A percentile compares a stretch with the other conserved stretches of the same genome.
Evolutionary conservation across 139 green algal genomes (phyloP).

Genomic region (Closterium sp.): DNA sequence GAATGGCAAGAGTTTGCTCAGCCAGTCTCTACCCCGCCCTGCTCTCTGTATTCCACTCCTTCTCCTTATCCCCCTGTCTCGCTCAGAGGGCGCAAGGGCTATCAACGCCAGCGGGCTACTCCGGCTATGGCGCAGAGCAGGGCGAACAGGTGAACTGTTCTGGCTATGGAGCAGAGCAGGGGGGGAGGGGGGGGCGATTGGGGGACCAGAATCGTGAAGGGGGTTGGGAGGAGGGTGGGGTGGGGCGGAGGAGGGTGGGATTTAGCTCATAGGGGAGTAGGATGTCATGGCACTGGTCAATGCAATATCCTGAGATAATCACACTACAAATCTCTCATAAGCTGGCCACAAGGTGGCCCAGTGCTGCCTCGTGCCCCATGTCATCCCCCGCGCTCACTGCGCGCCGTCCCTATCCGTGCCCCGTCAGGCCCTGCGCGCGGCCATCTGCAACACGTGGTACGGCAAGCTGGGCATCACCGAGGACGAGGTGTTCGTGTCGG

Average conservation of each 20-base stretch:
- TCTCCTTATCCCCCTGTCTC: slow-evolving; percentile 1
- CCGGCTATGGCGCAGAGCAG: slow-evolving; percentile 95
- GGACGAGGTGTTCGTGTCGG: slow-evolving; percentile 93
- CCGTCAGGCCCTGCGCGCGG: slow-evolving; percentile 70
- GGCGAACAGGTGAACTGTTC: slow-evolving; percentile 55
- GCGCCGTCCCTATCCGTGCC: background rate
- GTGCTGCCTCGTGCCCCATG: background rate
- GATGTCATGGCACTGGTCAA: background rate
- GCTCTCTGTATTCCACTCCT: slow-evolving; percentile 57
- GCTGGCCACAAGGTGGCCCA: too few species aligned
- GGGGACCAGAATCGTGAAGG: background rate
- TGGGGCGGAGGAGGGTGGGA: background rate
- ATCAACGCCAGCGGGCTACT: slow-evolving; percentile 90
- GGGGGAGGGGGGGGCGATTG: background rate
- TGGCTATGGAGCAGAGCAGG: too few species aligned
- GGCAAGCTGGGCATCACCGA: slow-evolving; percentile 60
- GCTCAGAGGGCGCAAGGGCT: slow-evolving; percentile 73
- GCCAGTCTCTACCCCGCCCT: background rate
- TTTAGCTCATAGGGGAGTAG: background rate
- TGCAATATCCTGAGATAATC: background rate
- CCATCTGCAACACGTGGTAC: slow-evolving; percentile 83
- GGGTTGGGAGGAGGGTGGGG: too few species aligned
- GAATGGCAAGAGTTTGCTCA: background rate
- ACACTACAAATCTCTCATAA: background rate
- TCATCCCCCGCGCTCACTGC: background rate